phyloP scores from a whole-genome alignment of 352 stramenopile species.

The Peronospora belbahrii region DNA sequence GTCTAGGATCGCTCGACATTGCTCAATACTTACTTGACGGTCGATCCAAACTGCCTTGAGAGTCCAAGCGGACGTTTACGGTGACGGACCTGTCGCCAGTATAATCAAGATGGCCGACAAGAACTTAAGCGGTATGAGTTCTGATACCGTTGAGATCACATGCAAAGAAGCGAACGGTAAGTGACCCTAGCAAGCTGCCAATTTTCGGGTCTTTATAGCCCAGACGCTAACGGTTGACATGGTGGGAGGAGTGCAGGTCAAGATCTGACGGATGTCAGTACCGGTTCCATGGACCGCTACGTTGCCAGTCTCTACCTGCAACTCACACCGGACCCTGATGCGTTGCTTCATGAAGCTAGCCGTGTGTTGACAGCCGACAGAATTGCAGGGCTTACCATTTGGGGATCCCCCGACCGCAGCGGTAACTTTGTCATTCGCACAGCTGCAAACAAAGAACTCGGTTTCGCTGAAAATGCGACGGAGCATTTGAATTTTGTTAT shows the following conservation, averaged over 20 bases:
- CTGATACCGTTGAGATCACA: slow-evolving; percentile 13
- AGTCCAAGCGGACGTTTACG: slow-evolving; percentile 23
- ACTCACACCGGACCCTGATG: slow-evolving; percentile 39
- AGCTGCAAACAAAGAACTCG: slow-evolving; percentile 26
- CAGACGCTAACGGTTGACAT: background rate
- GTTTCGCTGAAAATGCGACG: slow-evolving; percentile 15
- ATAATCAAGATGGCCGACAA: slow-evolving; percentile 36
- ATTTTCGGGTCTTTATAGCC: background rate
- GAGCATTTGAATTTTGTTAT: slow-evolving; percentile 41
- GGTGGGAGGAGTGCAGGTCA: slow-evolving; percentile 31
- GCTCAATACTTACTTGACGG: slow-evolving; percentile 19
- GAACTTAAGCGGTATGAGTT: slow-evolving; percentile 16
- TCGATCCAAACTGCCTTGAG: slow-evolving; percentile 5
- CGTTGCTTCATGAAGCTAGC: slow-evolving; percentile 34
- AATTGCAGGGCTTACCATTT: slow-evolving; percentile 51
- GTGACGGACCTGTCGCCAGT: slow-evolving; percentile 38
- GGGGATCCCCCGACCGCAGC: slow-evolving; percentile 37
- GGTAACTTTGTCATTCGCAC: slow-evolving; percentile 28
- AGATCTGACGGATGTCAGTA: slow-evolving; percentile 27
- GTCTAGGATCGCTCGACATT: slow-evolving; percentile 38
- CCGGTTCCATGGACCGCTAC: slow-evolving; percentile 37
- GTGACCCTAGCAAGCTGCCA: background rate
- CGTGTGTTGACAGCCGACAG: slow-evolving; percentile 34
- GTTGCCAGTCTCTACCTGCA: slow-evolving; percentile 46
- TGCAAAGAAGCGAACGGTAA: slow-evolving; percentile 34